Conservation (phyloP, 148 eudicot species). For the Camellia japonica region DNA sequence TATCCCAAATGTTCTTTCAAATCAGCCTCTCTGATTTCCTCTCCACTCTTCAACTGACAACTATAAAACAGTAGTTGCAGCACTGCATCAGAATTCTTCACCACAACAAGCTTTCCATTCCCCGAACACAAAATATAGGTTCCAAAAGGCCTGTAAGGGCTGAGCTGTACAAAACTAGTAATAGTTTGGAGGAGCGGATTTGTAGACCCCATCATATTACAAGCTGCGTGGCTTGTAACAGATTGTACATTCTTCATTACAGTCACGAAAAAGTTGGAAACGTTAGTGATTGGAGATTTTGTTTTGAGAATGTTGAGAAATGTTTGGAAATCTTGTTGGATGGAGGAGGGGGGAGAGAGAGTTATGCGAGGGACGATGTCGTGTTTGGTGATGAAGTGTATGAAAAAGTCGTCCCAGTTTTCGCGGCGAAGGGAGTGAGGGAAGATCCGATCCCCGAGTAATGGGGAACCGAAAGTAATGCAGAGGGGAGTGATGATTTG, state of each 20-base stretch:
- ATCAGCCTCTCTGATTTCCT: constrained; percentile 46
- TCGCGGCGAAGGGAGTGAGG: constrained; percentile 68
- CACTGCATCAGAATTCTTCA: constrained; percentile 70
- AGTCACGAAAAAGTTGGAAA: constrained; percentile 30
- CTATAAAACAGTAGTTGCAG: constrained; percentile 66
- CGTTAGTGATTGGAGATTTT: constrained; percentile 28
- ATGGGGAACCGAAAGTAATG: constrained; percentile 91
- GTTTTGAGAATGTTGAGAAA: constrained; percentile 51
- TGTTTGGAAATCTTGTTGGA: constrained; percentile 33
- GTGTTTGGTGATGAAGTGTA: constrained; percentile 60
- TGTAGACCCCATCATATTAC: constrained; percentile 69
- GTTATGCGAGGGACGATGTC: constrained; percentile 76
- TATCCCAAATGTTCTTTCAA: constrained; percentile 55
- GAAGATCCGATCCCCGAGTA: constrained; percentile 55
- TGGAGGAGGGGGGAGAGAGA: constrained; percentile 55
- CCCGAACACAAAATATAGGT: constrained; percentile 62
- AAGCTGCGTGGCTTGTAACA: constrained; percentile 65
- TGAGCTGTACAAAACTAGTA: constrained; percentile 49
- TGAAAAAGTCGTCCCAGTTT: constrained; percentile 63
- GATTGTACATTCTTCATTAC: constrained; percentile 53
- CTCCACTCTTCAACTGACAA: constrained; percentile 48
- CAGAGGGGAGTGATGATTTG: constrained; percentile 41
- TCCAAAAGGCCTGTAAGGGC: constrained; percentile 92
- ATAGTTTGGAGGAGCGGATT: constrained; percentile 57
- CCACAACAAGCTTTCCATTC: constrained; percentile 47